These are phyloP conservation scores for Nemania sp. DNA, from an alignment of 2,329 filamentous ascomycete genomes.

Conservation along the genomic window DNA sequence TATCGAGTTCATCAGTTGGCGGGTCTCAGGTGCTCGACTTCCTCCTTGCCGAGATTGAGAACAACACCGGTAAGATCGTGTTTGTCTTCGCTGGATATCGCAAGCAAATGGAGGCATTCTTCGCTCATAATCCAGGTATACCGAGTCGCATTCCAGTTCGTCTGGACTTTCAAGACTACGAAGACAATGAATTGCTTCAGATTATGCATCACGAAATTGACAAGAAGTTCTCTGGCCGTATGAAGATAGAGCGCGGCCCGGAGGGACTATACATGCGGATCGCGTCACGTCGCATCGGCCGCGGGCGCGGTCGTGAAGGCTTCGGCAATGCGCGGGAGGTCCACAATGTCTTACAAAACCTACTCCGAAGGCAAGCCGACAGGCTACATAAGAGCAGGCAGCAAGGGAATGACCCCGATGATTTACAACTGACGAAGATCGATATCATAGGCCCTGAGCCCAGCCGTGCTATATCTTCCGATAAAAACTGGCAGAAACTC, in stretches of 20 bases:
- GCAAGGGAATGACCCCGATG: conserved; percentile 50
- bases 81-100: conserved; percentile 76
- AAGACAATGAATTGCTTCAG: conserved; percentile 61
- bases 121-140: conserved; percentile 72
- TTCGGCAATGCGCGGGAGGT: conserved; percentile 74
- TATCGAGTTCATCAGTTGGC: conserved; percentile 42
- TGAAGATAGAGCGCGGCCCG: conserved; percentile 62
- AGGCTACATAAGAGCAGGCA: conserved; percentile 46
- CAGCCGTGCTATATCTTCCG: conserved; percentile 46
- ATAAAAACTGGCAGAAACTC: conserved; percentile 22
- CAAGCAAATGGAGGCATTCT: conserved; percentile 77
- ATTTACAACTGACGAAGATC: conserved; percentile 51
- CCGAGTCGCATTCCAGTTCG: conserved; percentile 68
- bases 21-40: conserved; percentile 64
- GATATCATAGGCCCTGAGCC: conserved; percentile 26
- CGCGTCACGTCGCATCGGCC: conserved; percentile 6
- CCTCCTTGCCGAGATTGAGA: conserved; percentile 73
- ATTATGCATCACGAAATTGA: conserved; percentile 63
- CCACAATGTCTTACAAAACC: conserved; percentile 60
- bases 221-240: conserved; percentile 54
- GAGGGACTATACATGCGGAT: conserved; percentile 61
- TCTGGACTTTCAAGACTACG: conserved; percentile 71
- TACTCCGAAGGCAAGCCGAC: conserved; percentile 61
- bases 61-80: conserved; percentile 67
- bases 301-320: conserved; percentile 62